Percentiles rank a stretch among this genome's conserved stretches.
These are phyloP conservation scores for Elaeis guineensis DNA, from an alignment of 176 grass and related monocot genomes.

Conservation along the genomic window DNA sequence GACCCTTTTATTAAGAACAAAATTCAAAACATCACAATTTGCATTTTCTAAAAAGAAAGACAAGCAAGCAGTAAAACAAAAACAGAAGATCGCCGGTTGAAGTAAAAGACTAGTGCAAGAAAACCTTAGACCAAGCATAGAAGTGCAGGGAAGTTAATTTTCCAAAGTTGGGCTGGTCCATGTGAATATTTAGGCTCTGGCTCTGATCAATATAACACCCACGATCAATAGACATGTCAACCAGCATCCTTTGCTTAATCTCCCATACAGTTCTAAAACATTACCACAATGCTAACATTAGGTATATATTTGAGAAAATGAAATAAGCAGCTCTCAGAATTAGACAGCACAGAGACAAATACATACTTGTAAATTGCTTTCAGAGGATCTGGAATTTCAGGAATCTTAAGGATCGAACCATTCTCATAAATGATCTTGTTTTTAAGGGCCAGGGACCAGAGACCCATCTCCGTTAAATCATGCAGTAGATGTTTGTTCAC, in stretches of 20 bases:
- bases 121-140: conserved; percentile 97
- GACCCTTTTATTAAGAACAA: conserved; percentile 43
- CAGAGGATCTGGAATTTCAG: conserved; percentile 72
- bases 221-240: conserved; percentile 96
- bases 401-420: conserved; percentile 80
- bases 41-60: neutral
- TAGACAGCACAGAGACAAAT: neutral
- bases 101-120: neutral
- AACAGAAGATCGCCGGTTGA: conserved; percentile 5
- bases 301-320: neutral
- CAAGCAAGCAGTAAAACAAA: neutral
- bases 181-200: conserved; percentile 97
- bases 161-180: conserved; percentile 94
- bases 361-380: conserved; percentile 96
- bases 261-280: conserved; percentile 89
- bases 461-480: conserved; percentile 89
- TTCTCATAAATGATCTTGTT: conserved; percentile 93
- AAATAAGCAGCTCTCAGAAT: neutral
- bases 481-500: conserved; percentile 99
- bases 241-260: conserved; percentile 97
- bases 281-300: conserved; percentile 7
- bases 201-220: conserved; percentile 98
- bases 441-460: conserved; percentile 78
- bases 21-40: neutral
- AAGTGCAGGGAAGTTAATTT: conserved; percentile 95